These are phyloP conservation scores for Colletotrichum abscissum DNA, from an alignment of 2,329 filamentous ascomycete species.

Conservation along the genomic window DNA sequence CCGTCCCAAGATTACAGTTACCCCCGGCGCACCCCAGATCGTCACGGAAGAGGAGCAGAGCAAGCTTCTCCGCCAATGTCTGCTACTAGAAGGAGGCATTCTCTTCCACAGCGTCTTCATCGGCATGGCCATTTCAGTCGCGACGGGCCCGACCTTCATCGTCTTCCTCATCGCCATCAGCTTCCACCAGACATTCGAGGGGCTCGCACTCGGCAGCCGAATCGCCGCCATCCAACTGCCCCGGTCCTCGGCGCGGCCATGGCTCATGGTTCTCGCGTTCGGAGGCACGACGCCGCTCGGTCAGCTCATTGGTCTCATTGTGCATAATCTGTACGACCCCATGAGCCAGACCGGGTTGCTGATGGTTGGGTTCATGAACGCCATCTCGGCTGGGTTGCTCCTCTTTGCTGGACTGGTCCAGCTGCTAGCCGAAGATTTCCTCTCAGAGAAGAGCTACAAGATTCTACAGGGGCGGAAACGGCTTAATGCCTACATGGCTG, in stretches of 20 bases:
- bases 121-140: slow-evolving; percentile 86
- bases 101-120: slow-evolving; percentile 89
- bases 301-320: slow-evolving; percentile 77
- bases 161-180: slow-evolving; percentile 84
- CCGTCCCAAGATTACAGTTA: slow-evolving; percentile 37
- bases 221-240: slow-evolving; percentile 88
- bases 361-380: slow-evolving; percentile 90
- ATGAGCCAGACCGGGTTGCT: slow-evolving; percentile 79
- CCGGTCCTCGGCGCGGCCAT: slow-evolving; percentile 78
- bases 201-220: slow-evolving; percentile 84
- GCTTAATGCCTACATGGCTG: slow-evolving; percentile 71
- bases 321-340: slow-evolving; percentile 85
- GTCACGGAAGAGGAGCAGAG: slow-evolving; percentile 67
- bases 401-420: slow-evolving; percentile 88
- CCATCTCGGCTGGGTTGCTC: slow-evolving; percentile 82
- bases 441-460: slow-evolving; percentile 80
- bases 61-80: slow-evolving; percentile 78
- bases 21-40: slow-evolving; percentile 23
- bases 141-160: slow-evolving; percentile 81
- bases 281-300: slow-evolving; percentile 73
- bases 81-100: slow-evolving; percentile 85
- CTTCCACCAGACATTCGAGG: slow-evolving; percentile 91
- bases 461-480: slow-evolving; percentile 71
- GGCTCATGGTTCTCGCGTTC: slow-evolving; percentile 84
- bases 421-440: slow-evolving; percentile 85